A percentile compares a stretch with the other conserved stretches of the same genome.
phyloP scores from a whole-genome alignment of 1,284 basidiomycete genomes.

The Moesziomyces antarcticus region DNA sequence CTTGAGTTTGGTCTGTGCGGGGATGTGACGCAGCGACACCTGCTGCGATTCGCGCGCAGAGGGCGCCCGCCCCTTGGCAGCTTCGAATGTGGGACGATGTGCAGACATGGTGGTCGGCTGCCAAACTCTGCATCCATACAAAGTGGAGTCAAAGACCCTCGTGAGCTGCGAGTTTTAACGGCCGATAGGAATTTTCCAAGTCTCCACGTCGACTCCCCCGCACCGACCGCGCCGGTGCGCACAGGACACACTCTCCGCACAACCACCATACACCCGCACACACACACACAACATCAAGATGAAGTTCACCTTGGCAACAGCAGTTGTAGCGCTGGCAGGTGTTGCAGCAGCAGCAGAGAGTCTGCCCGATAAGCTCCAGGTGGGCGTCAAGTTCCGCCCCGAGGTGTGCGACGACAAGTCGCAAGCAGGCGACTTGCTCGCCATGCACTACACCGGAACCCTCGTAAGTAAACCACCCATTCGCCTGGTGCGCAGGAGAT shows the following conservation, averaged over 20 bases:
- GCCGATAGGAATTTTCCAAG: conserved; percentile 26
- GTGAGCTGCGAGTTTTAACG: neutral
- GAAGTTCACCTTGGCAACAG: conserved; percentile 24
- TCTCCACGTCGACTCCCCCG: conserved; percentile 22
- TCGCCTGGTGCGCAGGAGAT: neutral
- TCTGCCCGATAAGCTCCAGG: conserved; percentile 54
- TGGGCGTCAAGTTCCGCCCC: conserved; percentile 69
- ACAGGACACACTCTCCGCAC: conserved; percentile 2
- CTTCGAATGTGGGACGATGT: conserved; percentile 65
- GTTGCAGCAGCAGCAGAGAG: conserved; percentile 38
- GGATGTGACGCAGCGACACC: conserved; percentile 24
- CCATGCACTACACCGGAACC: conserved; percentile 79
- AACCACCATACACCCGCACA: neutral
- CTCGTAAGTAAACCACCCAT: conserved; percentile 54
- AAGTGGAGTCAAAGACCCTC: conserved; percentile 6
- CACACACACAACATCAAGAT: conserved; percentile 2
- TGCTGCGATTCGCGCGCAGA: conserved; percentile 44
- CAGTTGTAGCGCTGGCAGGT: conserved; percentile 28
- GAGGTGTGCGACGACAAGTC: conserved; percentile 74
- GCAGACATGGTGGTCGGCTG: conserved; percentile 48
- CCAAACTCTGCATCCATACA: neutral
- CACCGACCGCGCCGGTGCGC: neutral
- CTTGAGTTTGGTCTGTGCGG: conserved; percentile 64
- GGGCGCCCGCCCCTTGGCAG: conserved; percentile 56
- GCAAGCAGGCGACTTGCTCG: conserved; percentile 75